Evolutionary conservation across 2,329 filamentous ascomycete species (phyloP).

Genomic region (Sporothrix inflata): DNA sequence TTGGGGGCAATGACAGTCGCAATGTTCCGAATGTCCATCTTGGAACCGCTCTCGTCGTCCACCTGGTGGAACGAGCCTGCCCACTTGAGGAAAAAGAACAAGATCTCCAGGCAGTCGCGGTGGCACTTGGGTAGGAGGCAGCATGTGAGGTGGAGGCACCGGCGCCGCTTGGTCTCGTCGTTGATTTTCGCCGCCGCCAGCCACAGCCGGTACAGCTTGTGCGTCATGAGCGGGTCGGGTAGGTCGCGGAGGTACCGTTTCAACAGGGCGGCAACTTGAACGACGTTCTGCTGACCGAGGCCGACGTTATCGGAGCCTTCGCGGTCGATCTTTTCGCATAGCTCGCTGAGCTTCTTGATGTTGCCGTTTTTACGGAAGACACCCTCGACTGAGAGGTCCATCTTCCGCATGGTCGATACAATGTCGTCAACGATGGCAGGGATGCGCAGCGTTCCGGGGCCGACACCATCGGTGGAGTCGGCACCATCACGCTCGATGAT

Average conservation of each 20-base stretch:
- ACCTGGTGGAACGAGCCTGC: conserved; percentile 95
- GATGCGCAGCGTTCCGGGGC: conserved; percentile 85
- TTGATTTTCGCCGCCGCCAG: conserved; percentile 86
- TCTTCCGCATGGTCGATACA: conserved; percentile 92
- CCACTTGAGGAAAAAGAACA: conserved; percentile 97
- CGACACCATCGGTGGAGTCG: conserved; percentile 96
- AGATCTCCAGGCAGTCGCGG: conserved; percentile 89
- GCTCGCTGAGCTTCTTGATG: conserved; percentile 87
- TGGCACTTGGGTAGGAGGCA: conserved; percentile 92
- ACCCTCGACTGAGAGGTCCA: conserved; percentile 98
- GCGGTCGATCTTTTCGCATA: conserved; percentile 82
- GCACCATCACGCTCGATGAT: conserved; percentile 93
- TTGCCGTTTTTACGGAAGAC: conserved; percentile 99
- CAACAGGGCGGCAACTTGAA: conserved; percentile 89
- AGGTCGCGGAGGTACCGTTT: conserved; percentile 96
- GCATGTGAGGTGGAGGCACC: conserved; percentile 86
- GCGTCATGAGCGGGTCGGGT: conserved; percentile 90
- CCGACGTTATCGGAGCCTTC: conserved; percentile 85
- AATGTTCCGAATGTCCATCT: conserved; percentile 98
- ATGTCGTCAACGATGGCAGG: conserved; percentile 95
- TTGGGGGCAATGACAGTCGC: conserved; percentile 98
- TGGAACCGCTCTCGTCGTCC: conserved; percentile 94
- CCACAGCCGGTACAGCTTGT: conserved; percentile 91
- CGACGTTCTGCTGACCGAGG: conserved; percentile 83
- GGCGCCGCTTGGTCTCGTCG: conserved; percentile 78